Evolutionary conservation across 2,329 filamentous ascomycete species (phyloP).

Genomic region (Thielaviopsis punctulata): DNA sequence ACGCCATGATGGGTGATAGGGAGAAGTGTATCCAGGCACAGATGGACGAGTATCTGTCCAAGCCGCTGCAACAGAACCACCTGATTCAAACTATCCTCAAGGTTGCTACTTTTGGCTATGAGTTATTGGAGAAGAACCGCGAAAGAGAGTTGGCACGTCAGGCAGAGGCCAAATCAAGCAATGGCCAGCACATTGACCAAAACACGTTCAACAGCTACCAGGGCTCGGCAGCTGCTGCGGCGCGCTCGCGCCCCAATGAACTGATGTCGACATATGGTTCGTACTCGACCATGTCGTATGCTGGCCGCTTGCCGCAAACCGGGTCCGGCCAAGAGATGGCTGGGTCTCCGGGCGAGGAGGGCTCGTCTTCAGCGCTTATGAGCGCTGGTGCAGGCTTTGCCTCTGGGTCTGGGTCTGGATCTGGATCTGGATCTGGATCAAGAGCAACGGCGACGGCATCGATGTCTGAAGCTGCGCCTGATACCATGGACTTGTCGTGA

Average conservation of each 20-base stretch:
- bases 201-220: neutral
- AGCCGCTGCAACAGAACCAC: constrained; percentile 90
- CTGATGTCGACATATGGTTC: constrained; percentile 4
- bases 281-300: neutral
- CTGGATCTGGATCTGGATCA: neutral
- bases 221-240: neutral
- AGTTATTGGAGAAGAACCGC: constrained; percentile 59
- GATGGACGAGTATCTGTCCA: constrained; percentile 98
- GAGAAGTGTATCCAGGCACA: constrained; percentile 97
- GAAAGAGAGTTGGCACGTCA: constrained; percentile 40
- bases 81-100: constrained; percentile 96
- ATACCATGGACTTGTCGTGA: constrained; percentile 1
- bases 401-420: neutral
- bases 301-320: neutral
- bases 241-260: neutral
- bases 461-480: neutral
- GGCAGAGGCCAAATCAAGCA: constrained; percentile 27
- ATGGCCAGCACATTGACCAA: constrained; percentile 6
- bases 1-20: constrained; percentile 95
- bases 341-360: neutral
- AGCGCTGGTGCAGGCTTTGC: neutral
- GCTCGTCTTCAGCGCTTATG: neutral
- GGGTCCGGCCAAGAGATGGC: too few relatives aligned
- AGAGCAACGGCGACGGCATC: neutral
- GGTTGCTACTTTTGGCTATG: constrained; percentile 79